Conservation (phyloP, 73 alveolate genomes). For the Tetrahymena borealis region DNA sequence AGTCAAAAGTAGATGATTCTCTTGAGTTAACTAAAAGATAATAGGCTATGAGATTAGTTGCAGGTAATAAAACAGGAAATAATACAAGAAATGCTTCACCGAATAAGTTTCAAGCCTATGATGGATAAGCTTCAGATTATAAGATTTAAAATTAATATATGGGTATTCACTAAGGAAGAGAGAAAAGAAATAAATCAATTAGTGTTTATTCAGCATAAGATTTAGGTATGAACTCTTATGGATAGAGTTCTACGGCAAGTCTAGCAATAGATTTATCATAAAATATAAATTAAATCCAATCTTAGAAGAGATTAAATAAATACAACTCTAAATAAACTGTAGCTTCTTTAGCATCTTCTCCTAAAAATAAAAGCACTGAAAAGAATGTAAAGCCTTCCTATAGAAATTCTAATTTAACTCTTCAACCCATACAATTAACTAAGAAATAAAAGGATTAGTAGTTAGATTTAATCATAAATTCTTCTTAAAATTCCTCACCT, state of each 20-base stretch:
- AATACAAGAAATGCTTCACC: background rate
- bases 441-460: background rate
- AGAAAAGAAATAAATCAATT: background rate
- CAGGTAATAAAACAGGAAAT: background rate
- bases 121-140: background rate
- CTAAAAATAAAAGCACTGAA: background rate
- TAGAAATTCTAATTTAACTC: background rate
- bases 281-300: background rate
- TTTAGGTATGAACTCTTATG: background rate
- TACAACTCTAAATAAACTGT: background rate
- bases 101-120: background rate
- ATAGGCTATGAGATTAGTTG: background rate
- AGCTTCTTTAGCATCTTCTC: too few species aligned
- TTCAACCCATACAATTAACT: background rate
- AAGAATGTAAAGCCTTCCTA: background rate
- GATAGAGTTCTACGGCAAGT: background rate
- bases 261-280: background rate
- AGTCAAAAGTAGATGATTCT: background rate
- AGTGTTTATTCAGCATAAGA: background rate
- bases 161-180: background rate
- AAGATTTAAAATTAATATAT: background rate
- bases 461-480: background rate
- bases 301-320: background rate
- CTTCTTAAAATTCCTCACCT: background rate
- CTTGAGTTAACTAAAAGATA: background rate